Percentiles rank a stretch among this genome's conserved stretches.
These are phyloP conservation scores for Laguncularia racemosa DNA, from an alignment of 345 rosid genomes.

Conservation along the genomic window DNA sequence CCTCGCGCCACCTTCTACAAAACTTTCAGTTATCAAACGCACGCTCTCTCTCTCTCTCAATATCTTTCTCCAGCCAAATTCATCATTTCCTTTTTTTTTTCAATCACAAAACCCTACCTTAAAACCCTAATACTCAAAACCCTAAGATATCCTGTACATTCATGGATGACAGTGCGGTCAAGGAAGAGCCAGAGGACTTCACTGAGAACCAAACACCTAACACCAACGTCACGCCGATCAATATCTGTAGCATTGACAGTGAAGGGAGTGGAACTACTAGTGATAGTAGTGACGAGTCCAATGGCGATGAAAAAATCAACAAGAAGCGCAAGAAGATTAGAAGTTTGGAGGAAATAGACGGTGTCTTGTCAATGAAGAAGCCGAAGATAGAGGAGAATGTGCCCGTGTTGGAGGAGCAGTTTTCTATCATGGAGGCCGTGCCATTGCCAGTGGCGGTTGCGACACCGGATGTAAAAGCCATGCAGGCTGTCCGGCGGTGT, in stretches of 20 bases:
- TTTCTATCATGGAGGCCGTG: neutral
- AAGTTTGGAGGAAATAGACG: slow-evolving; percentile 9
- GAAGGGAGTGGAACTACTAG: neutral
- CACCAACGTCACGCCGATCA: neutral
- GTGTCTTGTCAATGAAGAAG: slow-evolving; percentile 1
- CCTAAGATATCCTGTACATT: neutral
- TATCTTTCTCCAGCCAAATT: too few species aligned
- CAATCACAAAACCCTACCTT: too few species aligned
- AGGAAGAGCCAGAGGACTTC: slow-evolving; percentile 3
- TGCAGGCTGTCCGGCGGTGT: too few species aligned
- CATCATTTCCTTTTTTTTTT: too few species aligned
- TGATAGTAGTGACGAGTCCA: neutral
- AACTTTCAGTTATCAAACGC: too few species aligned
- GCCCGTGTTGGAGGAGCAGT: neutral
- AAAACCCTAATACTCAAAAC: too few species aligned
- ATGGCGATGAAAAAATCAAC: neutral
- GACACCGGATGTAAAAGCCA: too few species aligned
- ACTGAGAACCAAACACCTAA: neutral
- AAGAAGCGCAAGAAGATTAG: slow-evolving; percentile 1
- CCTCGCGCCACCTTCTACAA: too few species aligned
- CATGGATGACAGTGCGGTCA: neutral
- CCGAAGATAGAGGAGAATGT: neutral
- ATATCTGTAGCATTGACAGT: neutral
- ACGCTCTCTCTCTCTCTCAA: too few species aligned
- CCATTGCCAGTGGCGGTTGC: slow-evolving; percentile 2